Base-by-base conservation (phyloP, 768 basidiomycete genomes). In the Boletus barrowsii region DNA sequence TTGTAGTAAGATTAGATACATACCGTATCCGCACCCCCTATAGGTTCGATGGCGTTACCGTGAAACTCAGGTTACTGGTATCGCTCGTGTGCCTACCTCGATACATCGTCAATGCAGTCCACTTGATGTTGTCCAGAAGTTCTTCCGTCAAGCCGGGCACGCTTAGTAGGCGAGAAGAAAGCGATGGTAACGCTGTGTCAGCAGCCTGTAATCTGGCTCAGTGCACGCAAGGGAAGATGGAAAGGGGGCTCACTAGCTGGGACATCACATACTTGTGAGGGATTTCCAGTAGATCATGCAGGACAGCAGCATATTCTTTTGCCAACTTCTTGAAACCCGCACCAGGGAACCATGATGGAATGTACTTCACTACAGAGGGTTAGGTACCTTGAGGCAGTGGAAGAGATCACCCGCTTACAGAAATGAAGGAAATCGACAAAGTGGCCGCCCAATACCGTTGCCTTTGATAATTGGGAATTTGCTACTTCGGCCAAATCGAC, bases 401-500 rank as follows among this genome's bases (percentile, higher is more conserved):
- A n/a, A 39, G 10, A 37, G 14, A 39, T 15, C 5, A n/a, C 6
- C 14, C 0, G 14, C 37, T 39, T n/a, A 39, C 17, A 39, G 15
- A 39, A 39, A 39, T 10, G 37, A 8, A 39, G 11, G n/a, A 67
- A 22, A 43, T 67, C 65, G 10, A 62, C 65, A 14, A 48, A 51
- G 14, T 54, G 44, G 13, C 9, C 26, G 6, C 62, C 55, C 10
- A 45, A 22, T 9, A 43, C n/a, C 1, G 46, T 56, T 3, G 51
- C 45, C 32, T 40, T 32, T 18, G 62, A 59, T 11, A 74, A 41
- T 18, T 58, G 62, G 14, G 53, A 56, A 44, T 68, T 57, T 36
- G 69, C 69, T 30, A 57, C 43, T 10, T 71, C 58, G 6, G 66
- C 71, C 5, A 71, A 52, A 8, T 50, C 53, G 37, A 76, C 60